Conservation (phyloP, 164 flowering plant species). For the Tetrastigma voinierianum region DNA sequence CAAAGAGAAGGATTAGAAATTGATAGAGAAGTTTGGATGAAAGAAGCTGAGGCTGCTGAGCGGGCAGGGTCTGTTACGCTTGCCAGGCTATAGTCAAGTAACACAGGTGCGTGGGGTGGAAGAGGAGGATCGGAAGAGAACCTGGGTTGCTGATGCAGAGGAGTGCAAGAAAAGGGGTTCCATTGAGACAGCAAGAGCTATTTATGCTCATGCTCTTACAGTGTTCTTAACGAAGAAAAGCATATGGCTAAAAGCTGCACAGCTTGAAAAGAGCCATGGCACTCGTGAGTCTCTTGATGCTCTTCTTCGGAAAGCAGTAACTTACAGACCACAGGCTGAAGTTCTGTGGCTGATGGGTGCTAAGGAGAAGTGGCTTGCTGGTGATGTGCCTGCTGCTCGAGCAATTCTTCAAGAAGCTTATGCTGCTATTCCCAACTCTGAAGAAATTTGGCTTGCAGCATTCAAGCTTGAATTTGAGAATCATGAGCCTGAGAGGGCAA, state of each 20-base stretch:
- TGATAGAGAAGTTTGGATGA: constrained; percentile 93
- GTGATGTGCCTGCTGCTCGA: constrained; percentile 91
- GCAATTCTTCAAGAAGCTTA: constrained; percentile 95
- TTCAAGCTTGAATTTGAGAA: constrained; percentile 97
- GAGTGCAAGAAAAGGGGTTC: constrained; percentile 93
- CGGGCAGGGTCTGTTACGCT: constrained; percentile 84
- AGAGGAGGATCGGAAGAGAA: constrained; percentile 90
- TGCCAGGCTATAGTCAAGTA: constrained; percentile 79
- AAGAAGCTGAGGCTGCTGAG: constrained; percentile 96
- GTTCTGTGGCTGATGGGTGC: constrained; percentile 97
- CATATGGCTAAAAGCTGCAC: constrained; percentile 97
- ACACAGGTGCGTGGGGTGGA: constrained; percentile 89
- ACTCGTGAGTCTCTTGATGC: constrained; percentile 93
- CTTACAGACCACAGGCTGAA: constrained; percentile 86
- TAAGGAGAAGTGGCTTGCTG: constrained; percentile 98
- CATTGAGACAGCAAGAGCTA: constrained; percentile 92
- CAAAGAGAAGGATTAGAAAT: constrained; percentile 78
- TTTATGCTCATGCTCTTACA: constrained; percentile 86
- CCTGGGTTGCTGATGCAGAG: constrained; percentile 98
- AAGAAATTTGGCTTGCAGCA: constrained; percentile 97
- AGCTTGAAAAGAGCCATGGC: constrained; percentile 90
- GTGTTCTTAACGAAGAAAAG: constrained; percentile 89
- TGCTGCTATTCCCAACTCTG: constrained; percentile 93
- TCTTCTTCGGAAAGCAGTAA: constrained; percentile 80
- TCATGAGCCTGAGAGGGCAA: constrained; percentile 88